Evolutionary conservation across 257 asterid species (phyloP).

Genomic region (Lavandula angustifolia): DNA sequence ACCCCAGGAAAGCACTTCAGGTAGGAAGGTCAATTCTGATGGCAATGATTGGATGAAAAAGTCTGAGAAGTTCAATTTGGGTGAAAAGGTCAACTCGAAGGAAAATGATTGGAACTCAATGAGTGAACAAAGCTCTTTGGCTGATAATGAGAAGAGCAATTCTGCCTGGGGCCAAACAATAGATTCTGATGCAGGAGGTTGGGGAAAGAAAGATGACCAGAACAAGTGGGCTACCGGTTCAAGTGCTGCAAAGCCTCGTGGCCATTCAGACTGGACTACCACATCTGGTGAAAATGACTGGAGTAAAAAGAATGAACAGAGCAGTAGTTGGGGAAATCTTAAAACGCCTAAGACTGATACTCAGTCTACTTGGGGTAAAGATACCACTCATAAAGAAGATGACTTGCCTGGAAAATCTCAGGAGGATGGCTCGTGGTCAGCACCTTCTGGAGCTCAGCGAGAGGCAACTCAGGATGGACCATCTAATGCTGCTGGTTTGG

Average conservation of each 20-base stretch:
- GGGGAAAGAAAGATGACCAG: conserved; percentile 39
- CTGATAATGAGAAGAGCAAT: conserved; percentile 2
- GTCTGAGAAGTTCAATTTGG: no score
- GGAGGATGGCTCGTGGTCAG: conserved; percentile 27
- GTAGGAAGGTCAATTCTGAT: neutral
- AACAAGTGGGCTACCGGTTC: conserved; percentile 33
- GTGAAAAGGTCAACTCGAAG: no score
- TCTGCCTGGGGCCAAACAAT: conserved; percentile 40
- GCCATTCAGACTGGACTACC: conserved; percentile 34
- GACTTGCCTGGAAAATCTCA: conserved; percentile 21
- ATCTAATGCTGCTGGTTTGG: conserved; percentile 34
- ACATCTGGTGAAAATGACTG: conserved; percentile 35
- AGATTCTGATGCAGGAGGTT: conserved; percentile 33
- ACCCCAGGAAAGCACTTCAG: conserved; percentile 18
- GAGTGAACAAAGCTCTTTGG: no score
- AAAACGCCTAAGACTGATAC: conserved; percentile 25
- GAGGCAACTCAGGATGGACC: conserved; percentile 31
- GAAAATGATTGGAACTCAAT: no score
- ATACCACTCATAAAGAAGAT: conserved; percentile 11
- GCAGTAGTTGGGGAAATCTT: conserved; percentile 25
- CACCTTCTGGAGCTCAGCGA: conserved; percentile 30
- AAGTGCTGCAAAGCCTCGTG: conserved; percentile 19
- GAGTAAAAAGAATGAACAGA: conserved; percentile 19
- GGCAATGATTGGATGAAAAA: no score
- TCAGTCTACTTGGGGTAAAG: conserved; percentile 40